Conservation (phyloP, 495 filamentous ascomycete genomes). For the Penicillium cinerascens region DNA sequence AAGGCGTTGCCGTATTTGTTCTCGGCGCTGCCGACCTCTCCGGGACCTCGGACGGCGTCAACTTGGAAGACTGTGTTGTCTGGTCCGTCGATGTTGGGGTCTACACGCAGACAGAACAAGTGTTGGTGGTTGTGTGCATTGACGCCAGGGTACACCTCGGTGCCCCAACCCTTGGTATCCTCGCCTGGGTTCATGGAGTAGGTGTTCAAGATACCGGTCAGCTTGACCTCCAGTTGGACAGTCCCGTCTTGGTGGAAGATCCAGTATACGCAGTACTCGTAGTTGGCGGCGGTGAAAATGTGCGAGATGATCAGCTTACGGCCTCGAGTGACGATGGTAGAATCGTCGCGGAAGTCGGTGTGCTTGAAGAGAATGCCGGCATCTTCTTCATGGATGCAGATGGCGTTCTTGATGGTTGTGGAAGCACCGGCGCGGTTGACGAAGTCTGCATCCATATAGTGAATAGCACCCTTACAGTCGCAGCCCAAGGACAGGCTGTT, state of each 20-base stretch:
- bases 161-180: constrained; percentile 86
- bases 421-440: constrained; percentile 55
- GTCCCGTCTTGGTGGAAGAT: constrained; percentile 51
- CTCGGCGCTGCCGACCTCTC: constrained; percentile 71
- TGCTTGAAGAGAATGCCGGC: constrained; percentile 77
- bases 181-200: constrained; percentile 82
- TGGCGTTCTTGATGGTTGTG: constrained; percentile 62
- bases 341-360: constrained; percentile 72
- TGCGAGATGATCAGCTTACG: constrained; percentile 68
- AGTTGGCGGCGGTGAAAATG: constrained; percentile 62
- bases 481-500: constrained; percentile 71
- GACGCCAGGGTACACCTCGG: constrained; percentile 86
- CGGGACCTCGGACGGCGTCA: constrained; percentile 35
- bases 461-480: constrained; percentile 70
- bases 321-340: constrained; percentile 61
- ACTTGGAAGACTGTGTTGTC: constrained; percentile 43
- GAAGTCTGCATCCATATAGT: constrained; percentile 64
- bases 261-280: constrained; percentile 58
- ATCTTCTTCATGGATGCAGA: constrained; percentile 77
- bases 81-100: constrained; percentile 85
- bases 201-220: constrained; percentile 53
- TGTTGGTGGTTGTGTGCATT: constrained; percentile 88
- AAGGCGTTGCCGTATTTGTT: constrained; percentile 96
- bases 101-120: constrained; percentile 87
- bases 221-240: constrained; percentile 46